Conservation (phyloP, 805 yeast genomes). For the Hanseniaspora nectarophila region DNA sequence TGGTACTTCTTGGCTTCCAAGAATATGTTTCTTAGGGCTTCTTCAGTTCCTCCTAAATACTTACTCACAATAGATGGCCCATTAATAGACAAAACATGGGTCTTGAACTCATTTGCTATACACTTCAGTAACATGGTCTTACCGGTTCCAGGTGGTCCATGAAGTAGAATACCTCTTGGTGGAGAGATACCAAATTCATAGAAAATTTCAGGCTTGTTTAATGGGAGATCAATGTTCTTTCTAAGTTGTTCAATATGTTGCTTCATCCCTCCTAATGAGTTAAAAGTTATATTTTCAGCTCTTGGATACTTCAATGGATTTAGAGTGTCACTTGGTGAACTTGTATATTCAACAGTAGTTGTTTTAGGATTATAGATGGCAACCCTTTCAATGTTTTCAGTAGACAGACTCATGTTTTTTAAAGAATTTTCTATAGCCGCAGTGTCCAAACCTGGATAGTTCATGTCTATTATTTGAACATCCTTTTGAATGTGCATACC, state of each 20-base stretch:
- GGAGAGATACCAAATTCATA: conserved; percentile 80
- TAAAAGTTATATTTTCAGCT: conserved; percentile 37
- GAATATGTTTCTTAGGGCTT: conserved; percentile 66
- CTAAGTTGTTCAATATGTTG: conserved; percentile 50
- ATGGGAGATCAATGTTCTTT: conserved; percentile 65
- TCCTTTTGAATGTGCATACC: conserved; percentile 33
- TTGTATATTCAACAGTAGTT: conserved; percentile 7
- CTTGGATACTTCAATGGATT: conserved; percentile 33
- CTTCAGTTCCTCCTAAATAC: conserved; percentile 89
- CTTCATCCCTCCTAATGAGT: conserved; percentile 64
- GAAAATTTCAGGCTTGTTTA: conserved; percentile 64
- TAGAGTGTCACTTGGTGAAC: conserved; percentile 13
- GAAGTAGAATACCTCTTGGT: conserved; percentile 82
- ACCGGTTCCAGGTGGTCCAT: conserved; percentile 97
- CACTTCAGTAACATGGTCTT: conserved; percentile 79
- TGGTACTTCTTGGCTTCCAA: conserved; percentile 75
- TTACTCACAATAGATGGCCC: conserved; percentile 90
- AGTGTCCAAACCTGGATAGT: conserved; percentile 22
- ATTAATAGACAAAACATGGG: conserved; percentile 74
- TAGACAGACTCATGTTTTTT: conserved; percentile 28
- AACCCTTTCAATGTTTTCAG: conserved; percentile 36
- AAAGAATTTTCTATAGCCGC: conserved; percentile 21
- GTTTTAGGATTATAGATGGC: conserved; percentile 31
- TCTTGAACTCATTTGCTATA: conserved; percentile 63
- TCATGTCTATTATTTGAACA: conserved; percentile 22